phyloP scores from a whole-genome alignment of 805 yeast genomes.

The Lipomyces orientalis region DNA sequence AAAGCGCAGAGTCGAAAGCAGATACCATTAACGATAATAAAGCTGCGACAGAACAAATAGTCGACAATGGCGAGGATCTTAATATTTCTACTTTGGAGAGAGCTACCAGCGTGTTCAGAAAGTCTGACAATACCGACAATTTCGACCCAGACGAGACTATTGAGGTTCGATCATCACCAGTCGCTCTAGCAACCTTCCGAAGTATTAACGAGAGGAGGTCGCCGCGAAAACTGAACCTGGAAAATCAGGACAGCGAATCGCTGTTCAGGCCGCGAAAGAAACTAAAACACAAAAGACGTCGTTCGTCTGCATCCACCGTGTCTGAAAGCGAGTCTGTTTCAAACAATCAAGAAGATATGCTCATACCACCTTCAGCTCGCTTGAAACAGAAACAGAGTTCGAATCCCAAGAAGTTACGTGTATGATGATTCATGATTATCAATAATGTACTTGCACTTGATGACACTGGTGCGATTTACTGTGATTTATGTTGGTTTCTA shows the following conservation, averaged over 20 bases:
- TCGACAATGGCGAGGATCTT: not conserved
- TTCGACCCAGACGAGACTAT: conserved; percentile 16
- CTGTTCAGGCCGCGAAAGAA: not conserved
- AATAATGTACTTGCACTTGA: not conserved
- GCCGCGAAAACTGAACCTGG: not conserved
- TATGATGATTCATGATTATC: not conserved
- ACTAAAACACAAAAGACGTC: conserved; percentile 42
- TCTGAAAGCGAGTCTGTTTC: conserved; percentile 32
- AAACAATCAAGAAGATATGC: not conserved
- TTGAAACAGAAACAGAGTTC: not conserved
- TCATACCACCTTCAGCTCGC: not conserved
- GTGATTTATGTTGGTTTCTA: not conserved
- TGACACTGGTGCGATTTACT: not conserved
- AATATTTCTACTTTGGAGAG: not conserved
- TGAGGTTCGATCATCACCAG: conserved; percentile 17
- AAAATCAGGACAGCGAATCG: not conserved
- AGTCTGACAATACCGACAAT: not conserved
- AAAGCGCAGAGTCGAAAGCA: not conserved
- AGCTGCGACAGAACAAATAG: not conserved
- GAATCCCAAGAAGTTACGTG: not conserved
- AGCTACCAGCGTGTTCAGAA: not conserved
- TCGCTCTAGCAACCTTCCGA: conserved; percentile 24
- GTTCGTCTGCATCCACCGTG: conserved; percentile 47
- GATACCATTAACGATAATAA: not conserved
- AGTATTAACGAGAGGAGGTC: conserved; percentile 31